Evolutionary conservation across 352 stramenopile genomes (phyloP).

Genomic region (Phytophthora rubi): DNA sequence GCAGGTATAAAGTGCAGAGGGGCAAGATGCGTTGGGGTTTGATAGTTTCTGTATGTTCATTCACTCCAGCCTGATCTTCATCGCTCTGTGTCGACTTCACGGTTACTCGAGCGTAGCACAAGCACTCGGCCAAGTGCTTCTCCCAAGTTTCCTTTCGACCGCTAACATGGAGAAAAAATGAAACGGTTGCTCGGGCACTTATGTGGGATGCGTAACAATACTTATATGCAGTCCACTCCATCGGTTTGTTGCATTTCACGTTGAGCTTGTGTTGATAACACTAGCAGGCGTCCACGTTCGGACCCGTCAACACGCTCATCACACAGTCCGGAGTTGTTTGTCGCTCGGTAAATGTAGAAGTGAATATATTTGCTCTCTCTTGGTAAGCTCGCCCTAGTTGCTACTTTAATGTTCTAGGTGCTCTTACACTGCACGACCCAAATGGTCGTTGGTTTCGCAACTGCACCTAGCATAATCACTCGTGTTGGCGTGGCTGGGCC

Average conservation of each 20-base stretch:
- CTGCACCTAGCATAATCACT: no score
- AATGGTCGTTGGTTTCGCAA: no score
- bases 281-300: constrained; percentile 2
- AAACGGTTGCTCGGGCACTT: background rate
- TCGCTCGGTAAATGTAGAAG: no score
- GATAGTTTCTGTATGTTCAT: background rate
- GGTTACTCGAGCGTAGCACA: constrained; percentile 7
- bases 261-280: background rate
- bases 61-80: background rate
- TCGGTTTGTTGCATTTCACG: constrained; percentile 7
- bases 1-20: background rate
- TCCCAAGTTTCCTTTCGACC: background rate
- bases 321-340: background rate
- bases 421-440: no score
- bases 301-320: background rate
- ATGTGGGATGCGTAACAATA: constrained; percentile 3
- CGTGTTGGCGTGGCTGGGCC: no score
- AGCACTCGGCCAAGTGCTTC: background rate
- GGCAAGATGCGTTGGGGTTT: background rate
- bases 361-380: no score
- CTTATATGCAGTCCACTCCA: constrained; percentile 6
- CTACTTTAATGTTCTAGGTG: no score
- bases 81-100: background rate
- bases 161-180: background rate
- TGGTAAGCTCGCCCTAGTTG: no score